These are phyloP conservation scores for Lipomyces yamadae DNA, from an alignment of 805 yeast genomes.

Conservation along the genomic window DNA sequence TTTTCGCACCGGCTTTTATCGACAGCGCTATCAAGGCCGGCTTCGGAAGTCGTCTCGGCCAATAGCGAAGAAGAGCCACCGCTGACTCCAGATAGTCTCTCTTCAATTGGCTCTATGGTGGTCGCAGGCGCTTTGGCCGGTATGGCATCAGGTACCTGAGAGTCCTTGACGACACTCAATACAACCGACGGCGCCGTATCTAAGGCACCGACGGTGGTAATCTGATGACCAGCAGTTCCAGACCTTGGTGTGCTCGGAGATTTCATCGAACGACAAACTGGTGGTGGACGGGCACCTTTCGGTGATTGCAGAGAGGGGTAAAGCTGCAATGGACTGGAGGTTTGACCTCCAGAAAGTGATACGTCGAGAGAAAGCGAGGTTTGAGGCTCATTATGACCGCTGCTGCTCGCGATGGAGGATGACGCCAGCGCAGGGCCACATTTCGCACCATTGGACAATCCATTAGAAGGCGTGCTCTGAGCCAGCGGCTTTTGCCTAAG, in stretches of 20 bases:
- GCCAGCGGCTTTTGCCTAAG: slow-evolving; percentile 20
- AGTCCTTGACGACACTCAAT: not conserved
- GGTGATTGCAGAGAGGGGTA: slow-evolving; percentile 14
- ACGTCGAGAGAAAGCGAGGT: not conserved
- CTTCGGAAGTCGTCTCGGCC: slow-evolving; percentile 13
- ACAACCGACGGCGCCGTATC: slow-evolving; percentile 10
- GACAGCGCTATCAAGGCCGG: not conserved
- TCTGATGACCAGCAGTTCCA: not conserved
- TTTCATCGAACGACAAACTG: slow-evolving; percentile 10
- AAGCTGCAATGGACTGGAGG: not conserved
- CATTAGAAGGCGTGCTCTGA: slow-evolving; percentile 22
- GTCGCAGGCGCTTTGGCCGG: slow-evolving; percentile 35
- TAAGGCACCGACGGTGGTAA: slow-evolving; percentile 18
- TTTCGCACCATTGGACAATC: not conserved
- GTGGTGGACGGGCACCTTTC: not conserved
- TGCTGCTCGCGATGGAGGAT: not conserved
- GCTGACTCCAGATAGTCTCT: slow-evolving; percentile 16
- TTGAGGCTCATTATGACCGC: not conserved
- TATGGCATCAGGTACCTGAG: slow-evolving; percentile 19
- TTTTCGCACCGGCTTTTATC: not conserved
- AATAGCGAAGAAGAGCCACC: slow-evolving; percentile 14
- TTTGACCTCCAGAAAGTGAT: slow-evolving; percentile 1
- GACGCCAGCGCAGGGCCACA: not conserved
- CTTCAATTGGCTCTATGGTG: slow-evolving; percentile 30
- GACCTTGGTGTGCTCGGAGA: slow-evolving; percentile 9